Evolutionary conservation across 345 rosid species (phyloP), one percentile per base, ranked within the genome.

Genomic region (Eucalyptus marginata): DNA sequence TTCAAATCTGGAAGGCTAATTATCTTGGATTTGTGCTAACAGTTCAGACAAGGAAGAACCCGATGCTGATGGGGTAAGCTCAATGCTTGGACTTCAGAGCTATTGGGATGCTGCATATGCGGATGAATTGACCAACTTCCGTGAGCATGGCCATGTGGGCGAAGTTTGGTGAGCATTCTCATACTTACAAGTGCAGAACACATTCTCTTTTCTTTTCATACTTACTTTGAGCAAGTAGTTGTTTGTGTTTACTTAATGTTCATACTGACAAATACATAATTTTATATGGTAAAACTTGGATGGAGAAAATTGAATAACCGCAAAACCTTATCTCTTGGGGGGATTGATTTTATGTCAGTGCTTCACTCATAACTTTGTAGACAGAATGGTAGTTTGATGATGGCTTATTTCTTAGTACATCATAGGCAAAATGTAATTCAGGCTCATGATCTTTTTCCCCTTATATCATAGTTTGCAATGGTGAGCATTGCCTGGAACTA

Each of bases 91-190:
- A 89, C 96, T 93, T 62, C 99, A 95, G 90, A 97, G 97, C 93
- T 97, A 98, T 86, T 98, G 99, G 99, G 94, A 98, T 92, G 90
- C 97, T 85, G 98, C 99, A 13, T 98, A 97, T 90, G 96, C 98
- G 0, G 99, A 95, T 89, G 99, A 98, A 94, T 93, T 98, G 89
- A 89, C 96, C 9, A 97, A 96, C 89, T 97, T 96, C 89, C 94
- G 93, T 88, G 99, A 96, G 91, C 99, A 96, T 91, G 99, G 99
- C 80, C 99, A 94, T 89, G 88, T 93, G 24, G 99, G 99, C 85
- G 99, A 98, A 97, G 95, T 97, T 91, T 98, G 99, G 99, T 98
- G 90, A 89, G 88, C 17, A 43, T 87, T 86, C 59, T 86, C 33
- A 22, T 51, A 27, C 43, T 86, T n/a, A 51, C 9, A 51, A 49